Evolutionary conservation across 2,329 filamentous ascomycete genomes (phyloP).

Genomic region (Cercospora beticola): DNA sequence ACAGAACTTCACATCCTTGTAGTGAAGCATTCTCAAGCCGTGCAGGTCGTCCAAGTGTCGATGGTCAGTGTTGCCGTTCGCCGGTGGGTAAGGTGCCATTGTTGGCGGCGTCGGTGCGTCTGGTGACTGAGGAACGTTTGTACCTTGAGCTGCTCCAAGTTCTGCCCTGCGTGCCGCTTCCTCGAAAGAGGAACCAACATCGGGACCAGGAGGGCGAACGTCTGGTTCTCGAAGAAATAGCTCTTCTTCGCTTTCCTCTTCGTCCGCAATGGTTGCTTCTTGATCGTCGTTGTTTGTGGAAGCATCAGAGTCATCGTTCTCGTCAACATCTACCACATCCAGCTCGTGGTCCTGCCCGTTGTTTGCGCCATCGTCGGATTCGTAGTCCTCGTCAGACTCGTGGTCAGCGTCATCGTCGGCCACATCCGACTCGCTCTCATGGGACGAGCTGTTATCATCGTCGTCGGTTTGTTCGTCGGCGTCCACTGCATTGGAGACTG

Average conservation of each 20-base stretch:
- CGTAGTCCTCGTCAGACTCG: not conserved
- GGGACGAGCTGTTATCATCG: not conserved
- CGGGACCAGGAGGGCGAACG: not conserved
- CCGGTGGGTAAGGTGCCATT: not conserved
- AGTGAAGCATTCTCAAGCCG: not conserved
- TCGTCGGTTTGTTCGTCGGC: not conserved
- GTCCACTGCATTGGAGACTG: not conserved
- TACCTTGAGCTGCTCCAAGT: no score
- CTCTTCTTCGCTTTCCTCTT: no score
- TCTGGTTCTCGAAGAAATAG: not conserved
- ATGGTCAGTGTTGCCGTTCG: not conserved
- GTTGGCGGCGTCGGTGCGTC: not conserved
- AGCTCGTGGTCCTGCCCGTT: no score
- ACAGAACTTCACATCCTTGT: not conserved
- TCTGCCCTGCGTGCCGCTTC: no score
- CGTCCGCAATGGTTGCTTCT: no score
- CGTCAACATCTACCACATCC: no score
- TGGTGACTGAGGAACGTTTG: not conserved
- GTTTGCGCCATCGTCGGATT: no score
- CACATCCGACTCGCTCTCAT: not conserved
- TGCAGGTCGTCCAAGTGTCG: not conserved
- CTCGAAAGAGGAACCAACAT: not conserved
- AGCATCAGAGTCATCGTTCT: no score
- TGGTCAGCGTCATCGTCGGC: not conserved
- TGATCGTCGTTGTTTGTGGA: no score